Conservation (phyloP, 1,284 basidiomycete genomes). For the Pascua sp. region DNA sequence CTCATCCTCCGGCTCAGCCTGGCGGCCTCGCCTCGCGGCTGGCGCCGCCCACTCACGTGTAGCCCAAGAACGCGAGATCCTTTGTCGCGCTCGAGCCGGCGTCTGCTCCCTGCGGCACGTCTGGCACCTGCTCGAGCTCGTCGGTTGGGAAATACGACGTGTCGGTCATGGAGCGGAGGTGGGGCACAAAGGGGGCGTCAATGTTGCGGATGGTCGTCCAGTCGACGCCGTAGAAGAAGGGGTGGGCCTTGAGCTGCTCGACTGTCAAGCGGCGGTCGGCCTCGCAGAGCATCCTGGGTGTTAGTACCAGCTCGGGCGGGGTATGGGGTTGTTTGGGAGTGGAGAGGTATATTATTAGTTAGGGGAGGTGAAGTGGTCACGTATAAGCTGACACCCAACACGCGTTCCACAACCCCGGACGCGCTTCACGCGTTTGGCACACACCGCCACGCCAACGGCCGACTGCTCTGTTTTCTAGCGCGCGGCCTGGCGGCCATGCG, state of each 20-base stretch:
- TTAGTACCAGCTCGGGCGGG: background rate
- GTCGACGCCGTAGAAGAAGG: constrained; percentile 96
- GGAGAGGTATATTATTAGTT: too few species aligned
- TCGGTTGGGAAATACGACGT: constrained; percentile 92
- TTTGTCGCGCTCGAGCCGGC: constrained; percentile 69
- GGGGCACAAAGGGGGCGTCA: constrained; percentile 93
- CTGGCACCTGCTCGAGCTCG: constrained; percentile 76
- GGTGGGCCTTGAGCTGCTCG: constrained; percentile 87
- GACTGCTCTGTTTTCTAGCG: too few species aligned
- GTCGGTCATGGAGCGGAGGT: constrained; percentile 85
- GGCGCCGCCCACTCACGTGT: constrained; percentile 47
- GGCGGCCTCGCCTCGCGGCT: background rate
- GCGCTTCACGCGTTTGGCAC: too few species aligned
- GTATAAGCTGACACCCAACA: too few species aligned
- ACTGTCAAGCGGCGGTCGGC: constrained; percentile 73
- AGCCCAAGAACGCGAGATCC: constrained; percentile 90
- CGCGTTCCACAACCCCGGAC: too few species aligned
- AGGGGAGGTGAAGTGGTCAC: too few species aligned
- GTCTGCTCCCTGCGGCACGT: constrained; percentile 58
- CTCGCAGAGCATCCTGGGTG: constrained; percentile 67
- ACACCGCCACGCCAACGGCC: too few species aligned
- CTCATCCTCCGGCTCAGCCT: too few species aligned
- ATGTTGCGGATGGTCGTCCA: constrained; percentile 88
- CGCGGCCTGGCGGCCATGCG: too few species aligned
- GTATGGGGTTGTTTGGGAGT: too few species aligned